Base-by-base conservation (phyloP, 305 asterid genomes). In the Rubia occidens region DNA sequence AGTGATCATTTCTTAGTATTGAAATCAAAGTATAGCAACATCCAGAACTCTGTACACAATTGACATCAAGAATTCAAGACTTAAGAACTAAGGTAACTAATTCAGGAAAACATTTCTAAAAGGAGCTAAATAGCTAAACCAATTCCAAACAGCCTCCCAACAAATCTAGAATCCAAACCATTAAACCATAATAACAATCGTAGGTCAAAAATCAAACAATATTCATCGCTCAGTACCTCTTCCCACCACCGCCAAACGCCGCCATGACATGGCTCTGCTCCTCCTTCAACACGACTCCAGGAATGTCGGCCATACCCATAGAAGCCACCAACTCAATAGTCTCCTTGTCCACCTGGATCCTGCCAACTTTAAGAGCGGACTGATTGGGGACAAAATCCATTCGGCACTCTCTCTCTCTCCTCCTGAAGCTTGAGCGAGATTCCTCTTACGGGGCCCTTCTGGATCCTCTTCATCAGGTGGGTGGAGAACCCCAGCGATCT, bases 401-500 rank as follows among this genome's bases (percentile, higher is more conserved):
- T 8, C 56, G 21, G 21, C 21, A 21, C 21, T 51, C 56, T 20
- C 56, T 51, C 29, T 26, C 29, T n/a, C 56, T 51, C 56, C 56
- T 51, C 56, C 21, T 51, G 56, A 5, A 15, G 56, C 56, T 51
- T 51, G 56, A 15, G 56, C 21, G 21, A 51, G 21, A 51, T 51
- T 51, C 56, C 56, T 6, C 56, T 11, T 21, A 51, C 21, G 56
- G 56, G 56, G 21, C 56, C 56, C 8, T 15, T 17, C 20, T 51
- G 21, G 56, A 51, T 51, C 56, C 56, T 15, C 56, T 51, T 51
- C 56, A 15, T 51, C 21, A 15, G 56, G 56, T 51, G 56, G 56
- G 56, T 51, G 20, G 56, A 15, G 29, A 26, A 26, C n/a, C 29
- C 95, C 95, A 68, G 91, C 94, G 70, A 87, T 89, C 82, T 89